These are phyloP conservation scores for Metschnikowia koreensis DNA, from an alignment of 805 yeast genomes.

Conservation along the genomic window DNA sequence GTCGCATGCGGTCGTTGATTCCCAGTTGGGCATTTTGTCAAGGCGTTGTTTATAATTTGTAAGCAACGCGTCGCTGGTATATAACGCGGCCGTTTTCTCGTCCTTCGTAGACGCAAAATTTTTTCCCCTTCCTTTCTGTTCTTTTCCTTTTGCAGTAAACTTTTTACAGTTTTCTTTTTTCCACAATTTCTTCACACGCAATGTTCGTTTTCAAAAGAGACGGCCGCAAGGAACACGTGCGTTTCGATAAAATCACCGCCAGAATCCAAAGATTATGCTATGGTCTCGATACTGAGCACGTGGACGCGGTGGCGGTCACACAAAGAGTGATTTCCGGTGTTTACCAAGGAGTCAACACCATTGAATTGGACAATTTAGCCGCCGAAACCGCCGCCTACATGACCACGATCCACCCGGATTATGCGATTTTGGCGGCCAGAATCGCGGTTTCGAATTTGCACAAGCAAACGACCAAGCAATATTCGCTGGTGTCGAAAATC, in stretches of 20 bases:
- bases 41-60: conserved; percentile 5
- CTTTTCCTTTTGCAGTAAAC: not conserved
- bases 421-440: conserved; percentile 92
- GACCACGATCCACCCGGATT: conserved; percentile 98
- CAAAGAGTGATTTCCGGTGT: conserved; percentile 95
- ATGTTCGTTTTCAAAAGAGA: conserved; percentile 91
- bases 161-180: not conserved
- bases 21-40: conserved; percentile 3
- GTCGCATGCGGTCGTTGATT: not conserved
- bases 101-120: not conserved
- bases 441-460: conserved; percentile 92
- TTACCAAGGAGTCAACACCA: conserved; percentile 94
- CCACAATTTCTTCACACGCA: not conserved
- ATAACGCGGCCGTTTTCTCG: conserved; percentile 5
- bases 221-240: conserved; percentile 91
- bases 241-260: conserved; percentile 96
- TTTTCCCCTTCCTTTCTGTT: not conserved
- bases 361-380: conserved; percentile 65
- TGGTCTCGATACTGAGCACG: conserved; percentile 87
- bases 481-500: conserved; percentile 71
- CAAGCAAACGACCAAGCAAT: conserved; percentile 87
- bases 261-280: conserved; percentile 87
- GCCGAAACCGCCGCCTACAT: conserved; percentile 97
- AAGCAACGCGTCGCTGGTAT: conserved; percentile 14
- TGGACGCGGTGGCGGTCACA: conserved; percentile 93